phyloP scores from a whole-genome alignment of 495 filamentous ascomycete species.

The Cladorrhinum samala region DNA sequence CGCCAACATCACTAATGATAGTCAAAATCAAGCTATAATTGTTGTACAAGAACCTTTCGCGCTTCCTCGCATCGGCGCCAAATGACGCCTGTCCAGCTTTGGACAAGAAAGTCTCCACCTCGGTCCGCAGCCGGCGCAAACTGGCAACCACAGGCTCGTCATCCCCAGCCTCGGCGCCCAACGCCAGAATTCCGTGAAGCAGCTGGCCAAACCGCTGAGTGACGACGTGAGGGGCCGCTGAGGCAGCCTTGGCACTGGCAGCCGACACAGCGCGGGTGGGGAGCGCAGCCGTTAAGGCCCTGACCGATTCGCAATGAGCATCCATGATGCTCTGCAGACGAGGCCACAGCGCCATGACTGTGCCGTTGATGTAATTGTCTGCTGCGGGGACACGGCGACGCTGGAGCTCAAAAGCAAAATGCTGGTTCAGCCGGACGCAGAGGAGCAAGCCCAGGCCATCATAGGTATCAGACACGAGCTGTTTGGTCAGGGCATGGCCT shows the following conservation, averaged over 20 bases:
- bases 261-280: constrained; percentile 44
- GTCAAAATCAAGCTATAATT: constrained; percentile 90
- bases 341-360: constrained; percentile 94
- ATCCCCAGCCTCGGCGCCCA: constrained; percentile 82
- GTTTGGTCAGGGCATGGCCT: constrained; percentile 69
- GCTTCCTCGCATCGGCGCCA: constrained; percentile 62
- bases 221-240: constrained; percentile 81
- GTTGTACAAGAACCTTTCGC: constrained; percentile 84
- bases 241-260: constrained; percentile 55
- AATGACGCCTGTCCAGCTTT: constrained; percentile 57
- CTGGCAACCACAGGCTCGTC: constrained; percentile 86
- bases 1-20: constrained; percentile 78
- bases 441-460: constrained; percentile 84
- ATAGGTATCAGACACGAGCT: constrained; percentile 64
- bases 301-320: constrained; percentile 80
- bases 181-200: constrained; percentile 70
- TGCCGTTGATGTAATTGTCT: constrained; percentile 89
- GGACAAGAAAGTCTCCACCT: constrained; percentile 71
- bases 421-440: constrained; percentile 89
- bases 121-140: constrained; percentile 63
- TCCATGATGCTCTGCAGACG: constrained; percentile 92
- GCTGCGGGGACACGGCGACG: constrained; percentile 81
- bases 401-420: constrained; percentile 87
- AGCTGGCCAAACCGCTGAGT: constrained; percentile 92
- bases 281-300: constrained; percentile 48